phyloP scores from a whole-genome alignment of 371 early-diverging fungal species.

The Mortierella sp. region DNA sequence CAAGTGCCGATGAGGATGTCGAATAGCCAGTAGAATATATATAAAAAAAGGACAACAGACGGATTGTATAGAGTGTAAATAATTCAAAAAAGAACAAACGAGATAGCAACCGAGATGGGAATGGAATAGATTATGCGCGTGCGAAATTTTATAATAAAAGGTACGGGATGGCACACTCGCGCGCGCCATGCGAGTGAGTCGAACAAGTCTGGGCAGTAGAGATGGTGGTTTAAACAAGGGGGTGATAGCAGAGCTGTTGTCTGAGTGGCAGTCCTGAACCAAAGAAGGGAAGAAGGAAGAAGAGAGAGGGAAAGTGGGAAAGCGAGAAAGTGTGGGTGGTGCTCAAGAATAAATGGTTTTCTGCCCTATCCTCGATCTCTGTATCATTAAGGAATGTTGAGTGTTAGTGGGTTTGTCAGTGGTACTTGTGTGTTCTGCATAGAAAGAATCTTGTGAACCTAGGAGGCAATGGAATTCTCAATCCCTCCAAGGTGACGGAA shows the following conservation, averaged over 20 bases:
- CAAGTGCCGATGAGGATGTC: no score
- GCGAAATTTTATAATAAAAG: not conserved
- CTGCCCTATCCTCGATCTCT: not conserved
- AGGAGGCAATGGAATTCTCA: slow-evolving; percentile 28
- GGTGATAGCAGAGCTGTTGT: not conserved
- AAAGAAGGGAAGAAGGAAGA: not conserved
- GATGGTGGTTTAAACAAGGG: not conserved
- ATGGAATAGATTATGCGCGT: no score
- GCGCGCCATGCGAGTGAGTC: not conserved
- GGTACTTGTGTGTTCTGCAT: not conserved
- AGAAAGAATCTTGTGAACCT: not conserved
- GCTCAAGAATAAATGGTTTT: not conserved
- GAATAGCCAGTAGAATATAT: no score
- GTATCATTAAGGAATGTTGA: slow-evolving; percentile 6
- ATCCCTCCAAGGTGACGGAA: slow-evolving; percentile 11
- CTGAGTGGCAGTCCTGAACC: not conserved
- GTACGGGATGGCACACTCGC: not conserved
- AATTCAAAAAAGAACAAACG: no score
- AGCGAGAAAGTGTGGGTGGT: not conserved
- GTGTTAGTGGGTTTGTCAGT: not conserved
- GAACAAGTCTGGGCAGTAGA: not conserved
- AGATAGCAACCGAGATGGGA: no score
- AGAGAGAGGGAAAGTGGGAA: not conserved
- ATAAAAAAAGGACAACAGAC: no score
- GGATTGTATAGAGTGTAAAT: no score